Percentiles rank a stretch among this genome's conserved stretches.
Evolutionary conservation across 805 yeast genomes (phyloP).

Genomic region (Metschnikowia colocasiae): DNA sequence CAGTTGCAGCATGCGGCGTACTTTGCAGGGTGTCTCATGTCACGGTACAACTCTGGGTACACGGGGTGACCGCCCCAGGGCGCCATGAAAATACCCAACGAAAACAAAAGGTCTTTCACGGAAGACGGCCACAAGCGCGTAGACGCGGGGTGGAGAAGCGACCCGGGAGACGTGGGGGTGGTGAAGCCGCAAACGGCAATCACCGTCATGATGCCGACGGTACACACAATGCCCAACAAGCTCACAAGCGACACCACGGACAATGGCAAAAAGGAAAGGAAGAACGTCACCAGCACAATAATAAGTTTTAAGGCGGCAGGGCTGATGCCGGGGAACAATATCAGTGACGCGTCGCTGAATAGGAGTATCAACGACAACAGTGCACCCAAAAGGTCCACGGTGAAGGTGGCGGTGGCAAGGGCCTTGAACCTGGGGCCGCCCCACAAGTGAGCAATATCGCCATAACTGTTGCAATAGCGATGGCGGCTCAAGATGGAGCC

Average conservation of each 20-base stretch:
- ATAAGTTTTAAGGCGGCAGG: slow-evolving; percentile 27
- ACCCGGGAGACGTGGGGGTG: slow-evolving; percentile 47
- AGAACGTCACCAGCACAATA: slow-evolving; percentile 37
- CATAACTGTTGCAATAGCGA: slow-evolving; percentile 77
- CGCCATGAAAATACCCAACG: slow-evolving; percentile 65
- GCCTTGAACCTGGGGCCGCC: slow-evolving; percentile 53
- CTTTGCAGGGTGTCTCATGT: slow-evolving; percentile 68
- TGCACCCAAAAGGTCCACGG: slow-evolving; percentile 60
- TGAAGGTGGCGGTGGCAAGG: slow-evolving; percentile 47
- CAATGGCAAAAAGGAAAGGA: slow-evolving; percentile 53
- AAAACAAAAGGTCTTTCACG: slow-evolving; percentile 39
- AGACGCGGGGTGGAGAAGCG: slow-evolving; percentile 46
- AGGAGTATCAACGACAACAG: slow-evolving; percentile 53
- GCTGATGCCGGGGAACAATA: slow-evolving; percentile 16
- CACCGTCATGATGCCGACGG: slow-evolving; percentile 46
- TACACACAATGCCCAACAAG: slow-evolving; percentile 54
- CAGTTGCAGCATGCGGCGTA: slow-evolving; percentile 49
- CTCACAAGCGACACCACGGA: slow-evolving; percentile 52
- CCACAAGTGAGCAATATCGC: slow-evolving; percentile 84
- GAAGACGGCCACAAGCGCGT: slow-evolving; percentile 33
- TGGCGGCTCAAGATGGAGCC: slow-evolving; percentile 78
- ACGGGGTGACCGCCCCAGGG: slow-evolving; percentile 87
- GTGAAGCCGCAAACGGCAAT: slow-evolving; percentile 47
- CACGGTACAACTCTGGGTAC: slow-evolving; percentile 72
- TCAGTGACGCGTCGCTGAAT: slow-evolving; percentile 57